Evolutionary conservation across 768 basidiomycete species (phyloP), one percentile per base, ranked within the genome.

Genomic region (Amanita rimosa): DNA sequence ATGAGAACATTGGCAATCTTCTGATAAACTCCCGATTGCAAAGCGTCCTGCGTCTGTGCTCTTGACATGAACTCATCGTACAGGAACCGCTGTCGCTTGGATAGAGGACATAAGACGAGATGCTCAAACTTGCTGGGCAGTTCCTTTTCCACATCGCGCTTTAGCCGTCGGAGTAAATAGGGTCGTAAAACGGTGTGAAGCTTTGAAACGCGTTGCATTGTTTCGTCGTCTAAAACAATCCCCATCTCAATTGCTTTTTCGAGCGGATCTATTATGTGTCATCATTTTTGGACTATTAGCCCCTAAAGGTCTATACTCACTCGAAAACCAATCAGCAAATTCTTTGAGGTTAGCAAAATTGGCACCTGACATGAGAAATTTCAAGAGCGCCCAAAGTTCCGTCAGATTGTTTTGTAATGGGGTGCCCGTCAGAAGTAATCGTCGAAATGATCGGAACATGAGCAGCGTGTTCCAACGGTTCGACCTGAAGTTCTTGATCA

Each of bases 21-120:
- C 64, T 86, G 85, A 58, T 90, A 90, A 3, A 87, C 73, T 3
- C 93, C 94, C 2, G 91, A 90, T 17, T 82, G 71, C 40, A 96
- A 71, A 16, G 88, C 89, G 53, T 83, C 79, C 24, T 78, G 76
- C 2, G 92, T 96, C 46, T 90, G 81, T 1, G 86, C 78, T 24
- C 92, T 78, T 9, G 83, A 74, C 91, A 96, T 93, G 68, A 95
- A 95, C 60, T 95, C 92, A 69, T 96, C 92, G 60, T 96, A 96
- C 16, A 96, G 72, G 61, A 89, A 91, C n/a, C 92, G 83, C 57
- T 96, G 92, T 9, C 92, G 76, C 60, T 93, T 95, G 31, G 91
- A 93, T 13, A 96, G 69, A 10, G 83, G 81, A 56, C 92, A 94
- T 34, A 94, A 73, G 16, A 92, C 79, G 43, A 94, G 76, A 61